Evolutionary conservation across 495 filamentous ascomycete genomes (phyloP).

Genomic region (Pseudoneurospora amorphoporcata): DNA sequence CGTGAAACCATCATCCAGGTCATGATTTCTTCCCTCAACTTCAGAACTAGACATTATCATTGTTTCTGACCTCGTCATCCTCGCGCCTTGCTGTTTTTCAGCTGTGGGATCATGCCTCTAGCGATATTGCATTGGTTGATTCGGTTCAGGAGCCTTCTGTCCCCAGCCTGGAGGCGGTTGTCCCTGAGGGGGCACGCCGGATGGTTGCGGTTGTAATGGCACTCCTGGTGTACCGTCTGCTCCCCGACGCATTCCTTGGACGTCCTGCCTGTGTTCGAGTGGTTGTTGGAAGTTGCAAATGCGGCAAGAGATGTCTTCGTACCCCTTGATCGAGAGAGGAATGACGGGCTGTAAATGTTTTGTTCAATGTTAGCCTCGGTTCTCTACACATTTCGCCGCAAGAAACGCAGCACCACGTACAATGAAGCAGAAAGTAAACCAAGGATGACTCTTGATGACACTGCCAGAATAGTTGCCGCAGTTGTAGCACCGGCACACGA

Average conservation of each 20-base stretch:
- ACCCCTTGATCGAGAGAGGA: slow-evolving; percentile 44
- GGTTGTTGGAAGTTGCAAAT: slow-evolving; percentile 49
- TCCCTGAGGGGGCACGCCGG: slow-evolving; percentile 1
- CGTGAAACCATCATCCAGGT: not conserved
- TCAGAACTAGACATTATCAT: not conserved
- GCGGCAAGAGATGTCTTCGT: slow-evolving; percentile 43
- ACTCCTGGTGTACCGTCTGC: slow-evolving; percentile 27
- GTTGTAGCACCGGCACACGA: slow-evolving; percentile 46
- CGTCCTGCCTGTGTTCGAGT: slow-evolving; percentile 41
- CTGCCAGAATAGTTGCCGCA: slow-evolving; percentile 44
- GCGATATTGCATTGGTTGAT: slow-evolving; percentile 28
- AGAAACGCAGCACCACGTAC: slow-evolving; percentile 20
- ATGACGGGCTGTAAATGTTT: slow-evolving; percentile 34
- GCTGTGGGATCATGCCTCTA: not conserved
- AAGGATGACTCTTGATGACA: slow-evolving; percentile 43
- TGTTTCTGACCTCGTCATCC: not conserved
- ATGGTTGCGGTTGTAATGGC: slow-evolving; percentile 34
- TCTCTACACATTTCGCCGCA: not conserved
- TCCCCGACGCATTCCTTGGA: slow-evolving; percentile 34
- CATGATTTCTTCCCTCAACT: not conserved
- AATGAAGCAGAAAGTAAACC: slow-evolving; percentile 51
- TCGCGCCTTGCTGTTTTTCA: not conserved
- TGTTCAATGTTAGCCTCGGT: slow-evolving; percentile 4
- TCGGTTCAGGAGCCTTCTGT: slow-evolving; percentile 16
- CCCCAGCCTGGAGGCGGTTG: slow-evolving; percentile 15